Percentiles rank a stretch among this genome's conserved stretches.
Conservation (phyloP, 2,329 filamentous ascomycete species). For the Calonectria pteridis region DNA sequence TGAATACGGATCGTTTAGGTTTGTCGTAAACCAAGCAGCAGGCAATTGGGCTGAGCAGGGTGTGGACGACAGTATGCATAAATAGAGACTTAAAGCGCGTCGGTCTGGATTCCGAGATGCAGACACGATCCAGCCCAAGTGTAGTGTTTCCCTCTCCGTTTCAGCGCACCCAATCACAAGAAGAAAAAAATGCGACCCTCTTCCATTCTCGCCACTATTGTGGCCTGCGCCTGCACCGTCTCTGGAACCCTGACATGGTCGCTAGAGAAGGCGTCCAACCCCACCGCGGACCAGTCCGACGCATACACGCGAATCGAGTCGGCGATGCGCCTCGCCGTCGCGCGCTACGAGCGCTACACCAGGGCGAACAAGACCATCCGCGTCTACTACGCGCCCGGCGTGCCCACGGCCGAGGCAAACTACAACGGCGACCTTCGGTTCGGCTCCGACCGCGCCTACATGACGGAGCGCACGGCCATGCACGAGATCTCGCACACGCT, state of each 20-base stretch:
- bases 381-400: conserved; percentile 57
- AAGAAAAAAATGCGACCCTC: conserved; percentile 55
- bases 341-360: conserved; percentile 53
- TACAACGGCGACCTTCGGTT: conserved; percentile 62
- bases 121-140: neutral
- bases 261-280: conserved; percentile 53
- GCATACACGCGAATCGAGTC: conserved; percentile 58
- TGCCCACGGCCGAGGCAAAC: conserved; percentile 60
- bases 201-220: conserved; percentile 44
- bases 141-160: neutral
- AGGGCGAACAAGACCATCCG: conserved; percentile 53
- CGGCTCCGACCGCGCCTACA: conserved; percentile 58
- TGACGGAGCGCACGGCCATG: conserved; percentile 62
- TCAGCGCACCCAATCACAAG: neutral
- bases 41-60: neutral
- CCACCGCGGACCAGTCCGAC: conserved; percentile 56
- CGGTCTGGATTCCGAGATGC: neutral
- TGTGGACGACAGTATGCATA: neutral
- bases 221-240: conserved; percentile 47
- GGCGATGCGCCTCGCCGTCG: conserved; percentile 56
- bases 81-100: conserved; percentile 1
- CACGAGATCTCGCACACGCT: conserved; percentile 63
- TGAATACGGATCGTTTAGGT: conserved; percentile 2
- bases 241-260: conserved; percentile 55
- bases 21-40: neutral